Evolutionary conservation across 169 alveolate species (phyloP), one percentile per base, ranked within the genome.

Genomic region (Eimeria praecox): DNA sequence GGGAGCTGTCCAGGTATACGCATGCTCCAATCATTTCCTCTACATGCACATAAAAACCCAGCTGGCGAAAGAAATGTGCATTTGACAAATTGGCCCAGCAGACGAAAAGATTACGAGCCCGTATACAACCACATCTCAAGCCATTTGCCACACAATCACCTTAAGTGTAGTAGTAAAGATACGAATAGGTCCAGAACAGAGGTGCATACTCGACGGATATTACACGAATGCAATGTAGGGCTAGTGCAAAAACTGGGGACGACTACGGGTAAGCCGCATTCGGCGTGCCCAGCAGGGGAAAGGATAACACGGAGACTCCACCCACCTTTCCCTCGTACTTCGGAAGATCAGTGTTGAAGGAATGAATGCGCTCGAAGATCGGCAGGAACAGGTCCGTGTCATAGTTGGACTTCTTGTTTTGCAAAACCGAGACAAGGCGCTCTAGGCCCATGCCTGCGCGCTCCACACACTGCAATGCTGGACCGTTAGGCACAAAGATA

Each of bases 341-440:
- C 1, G 98, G 98, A 9, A 98, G 96, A 18, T 95, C 94, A 4
- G 97, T 96, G 75, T 97, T 94, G 77, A 98, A 54, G 30, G 97
- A 96, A 92, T 97, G 96, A 22, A 98, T 97, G 75, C 98, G 98
- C 38, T 96, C 97, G 95, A 98, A 97, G 52, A 98, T 97, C 27
- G 98, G 98, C 40, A 71, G 88, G 97, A 99, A 98, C 27, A 99
- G 95, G 92, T 99, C 99, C n/a, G 99, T 97, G 97, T 98, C 99
- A 95, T 99, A 99, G 97, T 99, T 99, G 95, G 99, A 97, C 87
- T 97, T 95, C 71, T 97, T 98, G 59, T 97, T 97, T 42, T 97
- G 98, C 56, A 98, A 96, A 30, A 98, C 98, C 40, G 99, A 98
- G 35, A 97, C 98, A 38, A 99, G 97, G 33, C 99, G 98, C 97